Base-by-base conservation (phyloP, 75 land plant genomes). In the Pinus tabuliformis region DNA sequence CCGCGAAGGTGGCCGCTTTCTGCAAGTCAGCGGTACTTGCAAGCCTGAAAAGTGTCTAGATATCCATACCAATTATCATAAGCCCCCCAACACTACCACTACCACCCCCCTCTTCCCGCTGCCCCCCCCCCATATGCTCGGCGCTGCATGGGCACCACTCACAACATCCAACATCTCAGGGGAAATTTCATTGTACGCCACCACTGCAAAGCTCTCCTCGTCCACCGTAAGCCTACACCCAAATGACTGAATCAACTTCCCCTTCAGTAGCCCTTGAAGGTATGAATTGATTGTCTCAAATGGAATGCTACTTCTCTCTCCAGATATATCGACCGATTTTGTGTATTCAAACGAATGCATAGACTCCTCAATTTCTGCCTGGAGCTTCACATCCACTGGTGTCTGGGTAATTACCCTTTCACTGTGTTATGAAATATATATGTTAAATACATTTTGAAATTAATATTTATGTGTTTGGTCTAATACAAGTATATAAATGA, bases 261-360 rank as follows among this genome's bases (percentile, higher is more conserved):
- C 94, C 42, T 82, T 93, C 77, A 91, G 96, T 68, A 93, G 89
- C 33, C 88, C 84, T 62, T 91, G 84, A 56, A 93, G 84, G 80
- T 91, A 93, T 12, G 92, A 83, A 3, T 87, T 83, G 4, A 89
- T 87, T 70, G 73, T 79, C 62, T 83, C 79, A 49, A 88, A 77
- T 33, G 77, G 74, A 18, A 79, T 21, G 81, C 21, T 59, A 76
- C 36, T 77, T 56, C 18, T 72, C 78, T 21, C 70, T 75, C 72
- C 24, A 16, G 26, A 72, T 1, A 80, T 77, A 20, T 75, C 73
- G 3, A 89, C 84, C 1, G 96, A 83, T 42, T 74, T 83, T 13
- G 93, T 81, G 81, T 93, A 93, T 70, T 93, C 96, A 80, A 93
- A 93, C n/a, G 87, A 81, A 28, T 75, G 60, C n/a, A 88, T 84